Evolutionary conservation across 2,329 filamentous ascomycete species (phyloP), one percentile per base, ranked within the genome.

Genomic region (Cladosporium halotolerans): DNA sequence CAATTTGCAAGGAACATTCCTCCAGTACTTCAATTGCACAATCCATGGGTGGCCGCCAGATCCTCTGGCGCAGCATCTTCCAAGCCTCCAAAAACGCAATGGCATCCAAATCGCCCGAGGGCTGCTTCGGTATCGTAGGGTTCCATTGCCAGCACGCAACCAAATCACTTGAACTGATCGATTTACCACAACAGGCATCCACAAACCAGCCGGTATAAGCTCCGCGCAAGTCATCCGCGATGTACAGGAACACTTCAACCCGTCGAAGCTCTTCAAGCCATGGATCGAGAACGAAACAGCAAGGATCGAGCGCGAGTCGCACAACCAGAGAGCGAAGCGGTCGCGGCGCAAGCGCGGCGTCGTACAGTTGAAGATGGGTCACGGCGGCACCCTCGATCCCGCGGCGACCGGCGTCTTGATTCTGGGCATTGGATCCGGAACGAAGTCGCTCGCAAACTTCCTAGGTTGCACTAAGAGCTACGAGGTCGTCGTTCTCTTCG

Each of bases 361-460:
- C 1, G 68, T 85, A 4, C 82, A 88, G 57, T 85, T 97, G 62
- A 99, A 97, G 76, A 88, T 97, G 65, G 93, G 93, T 33, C 93
- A 99, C 73, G 93, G 93, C 56, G 93, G 93, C 41, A 99, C 93
- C 1, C 80, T 99, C 14, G 93, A 99, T 66, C 93, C 93, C 23
- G 79, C 96, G 63, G 93, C 93, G 8, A 96, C 91, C 1, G 93
- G 93, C 43, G 88, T 99, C 19, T 79, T 99, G 46, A 90, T 97
- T 58, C 78, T 93, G 6, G 93, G 92, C 53, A 79, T 96, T 49
- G 93, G 92, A 34, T 83, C 80, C 55, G 93, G 89, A 38, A 99
- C 93, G 52, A 99, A 97, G 71, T 75, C 80, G 11, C 79, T 99
- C 1, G 76, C 81, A 39, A 76, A 82, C 34, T 97, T 96, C 68